phyloP scores from a whole-genome alignment of 352 stramenopile species.

The Aphanomyces invadans region DNA sequence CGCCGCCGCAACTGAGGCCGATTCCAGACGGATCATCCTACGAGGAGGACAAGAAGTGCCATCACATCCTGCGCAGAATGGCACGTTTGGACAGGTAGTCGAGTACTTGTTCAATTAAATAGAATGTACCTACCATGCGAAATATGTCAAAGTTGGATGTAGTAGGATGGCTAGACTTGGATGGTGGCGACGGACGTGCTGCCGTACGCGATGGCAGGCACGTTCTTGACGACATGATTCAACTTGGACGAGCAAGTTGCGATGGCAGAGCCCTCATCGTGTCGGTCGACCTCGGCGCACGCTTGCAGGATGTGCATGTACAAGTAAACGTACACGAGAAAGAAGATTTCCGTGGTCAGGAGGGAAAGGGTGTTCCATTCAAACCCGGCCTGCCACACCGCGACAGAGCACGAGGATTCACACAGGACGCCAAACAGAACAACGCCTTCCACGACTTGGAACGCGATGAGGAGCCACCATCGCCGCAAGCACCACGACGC shows the following conservation, averaged over 20 bases:
- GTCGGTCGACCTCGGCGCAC: not conserved
- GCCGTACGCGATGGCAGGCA: not conserved
- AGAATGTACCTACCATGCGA: not conserved
- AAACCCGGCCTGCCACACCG: not conserved
- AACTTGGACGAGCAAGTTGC: not conserved
- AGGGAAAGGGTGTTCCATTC: slow-evolving; percentile 4
- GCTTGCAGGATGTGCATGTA: slow-evolving; percentile 23
- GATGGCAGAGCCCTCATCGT: not conserved
- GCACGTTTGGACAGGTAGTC: not conserved
- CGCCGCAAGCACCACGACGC: not conserved
- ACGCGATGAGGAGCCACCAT: slow-evolving; percentile 20
- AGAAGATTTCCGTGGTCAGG: slow-evolving; percentile 7
- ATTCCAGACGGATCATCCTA: no score
- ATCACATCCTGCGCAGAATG: no score
- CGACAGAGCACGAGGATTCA: not conserved
- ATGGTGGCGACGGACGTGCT: not conserved
- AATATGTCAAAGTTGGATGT: not conserved
- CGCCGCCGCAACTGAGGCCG: no score
- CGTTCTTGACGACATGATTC: not conserved
- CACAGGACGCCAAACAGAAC: slow-evolving; percentile 10
- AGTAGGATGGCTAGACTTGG: not conserved
- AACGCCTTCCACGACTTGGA: slow-evolving; percentile 17
- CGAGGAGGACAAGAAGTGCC: no score
- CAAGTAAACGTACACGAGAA: slow-evolving; percentile 11
- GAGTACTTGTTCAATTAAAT: not conserved